phyloP scores from a whole-genome alignment of 1,284 basidiomycete genomes.

The Malassezia restricta region DNA sequence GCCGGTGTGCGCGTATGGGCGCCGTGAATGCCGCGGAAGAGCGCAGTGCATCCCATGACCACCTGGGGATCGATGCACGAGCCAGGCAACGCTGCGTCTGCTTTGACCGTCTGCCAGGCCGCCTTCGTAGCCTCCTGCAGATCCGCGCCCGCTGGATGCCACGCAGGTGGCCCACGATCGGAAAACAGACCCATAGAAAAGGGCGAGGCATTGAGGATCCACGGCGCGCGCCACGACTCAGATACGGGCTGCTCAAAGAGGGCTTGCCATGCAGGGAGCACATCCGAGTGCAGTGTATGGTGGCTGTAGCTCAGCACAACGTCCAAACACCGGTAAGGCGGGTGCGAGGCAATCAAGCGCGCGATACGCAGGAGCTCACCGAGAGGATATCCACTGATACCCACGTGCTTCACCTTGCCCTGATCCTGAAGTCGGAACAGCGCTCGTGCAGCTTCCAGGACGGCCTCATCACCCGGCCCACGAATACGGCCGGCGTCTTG shows the following conservation, averaged over 20 bases:
- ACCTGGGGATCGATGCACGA: slow-evolving; percentile 8
- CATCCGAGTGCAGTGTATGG: slow-evolving; percentile 37
- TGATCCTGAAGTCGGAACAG: slow-evolving; percentile 64
- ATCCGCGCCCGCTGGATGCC: slow-evolving; percentile 68
- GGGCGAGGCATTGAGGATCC: slow-evolving; percentile 74
- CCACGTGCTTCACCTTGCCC: slow-evolving; percentile 66
- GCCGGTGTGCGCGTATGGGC: not conserved
- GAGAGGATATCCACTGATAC: slow-evolving; percentile 82
- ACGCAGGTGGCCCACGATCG: slow-evolving; percentile 54
- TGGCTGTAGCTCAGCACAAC: slow-evolving; percentile 40
- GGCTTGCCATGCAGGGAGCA: slow-evolving; percentile 25
- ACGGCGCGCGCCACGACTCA: slow-evolving; percentile 42
- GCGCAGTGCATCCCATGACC: slow-evolving; percentile 28
- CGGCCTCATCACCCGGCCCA: slow-evolving; percentile 66
- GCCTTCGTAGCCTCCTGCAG: slow-evolving; percentile 49
- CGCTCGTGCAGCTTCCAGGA: slow-evolving; percentile 63
- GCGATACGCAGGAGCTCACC: slow-evolving; percentile 73
- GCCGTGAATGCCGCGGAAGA: slow-evolving; percentile 32
- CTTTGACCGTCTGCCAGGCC: slow-evolving; percentile 15
- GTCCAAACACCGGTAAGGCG: slow-evolving; percentile 43
- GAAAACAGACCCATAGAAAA: slow-evolving; percentile 83
- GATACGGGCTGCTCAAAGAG: slow-evolving; percentile 22
- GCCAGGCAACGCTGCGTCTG: not conserved
- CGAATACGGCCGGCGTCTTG: slow-evolving; percentile 55
- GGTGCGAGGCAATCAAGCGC: slow-evolving; percentile 53